Evolutionary conservation across 1,139 yeast species (phyloP).

Genomic region (Blastobotrys indianensis): DNA sequence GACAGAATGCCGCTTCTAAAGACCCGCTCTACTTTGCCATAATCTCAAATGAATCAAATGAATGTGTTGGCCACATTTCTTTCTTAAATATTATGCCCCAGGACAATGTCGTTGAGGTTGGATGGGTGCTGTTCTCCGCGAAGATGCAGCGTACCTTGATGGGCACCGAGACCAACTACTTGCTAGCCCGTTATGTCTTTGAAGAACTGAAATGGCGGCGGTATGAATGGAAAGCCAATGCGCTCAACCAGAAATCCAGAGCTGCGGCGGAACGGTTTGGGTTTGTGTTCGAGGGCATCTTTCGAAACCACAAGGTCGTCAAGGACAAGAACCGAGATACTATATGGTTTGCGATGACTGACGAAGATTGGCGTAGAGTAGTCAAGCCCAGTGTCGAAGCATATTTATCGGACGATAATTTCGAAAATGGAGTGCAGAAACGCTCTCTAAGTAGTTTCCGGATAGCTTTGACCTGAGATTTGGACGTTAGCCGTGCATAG

Average conservation of each 20-base stretch:
- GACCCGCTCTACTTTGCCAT: conserved; percentile 25
- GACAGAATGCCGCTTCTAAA: conserved; percentile 2
- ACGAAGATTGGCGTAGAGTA: conserved; percentile 28
- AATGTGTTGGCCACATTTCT: conserved; percentile 28
- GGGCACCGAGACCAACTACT: conserved; percentile 31
- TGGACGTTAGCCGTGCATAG: too few species aligned
- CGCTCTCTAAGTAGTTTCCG: too few species aligned
- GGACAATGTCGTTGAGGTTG: conserved; percentile 29
- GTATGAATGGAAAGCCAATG: conserved; percentile 34
- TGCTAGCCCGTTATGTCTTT: conserved; percentile 29
- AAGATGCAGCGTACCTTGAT: conserved; percentile 26
- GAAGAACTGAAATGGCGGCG: conserved; percentile 30
- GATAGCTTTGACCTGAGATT: too few species aligned
- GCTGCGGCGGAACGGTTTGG: conserved; percentile 32
- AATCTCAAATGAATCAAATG: conserved; percentile 18
- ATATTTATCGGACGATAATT: conserved; percentile 30
- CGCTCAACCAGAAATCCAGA: conserved; percentile 28
- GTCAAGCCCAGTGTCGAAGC: conserved; percentile 22
- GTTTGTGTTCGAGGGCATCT: conserved; percentile 30
- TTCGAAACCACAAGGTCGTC: conserved; percentile 28
- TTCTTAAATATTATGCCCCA: conserved; percentile 25
- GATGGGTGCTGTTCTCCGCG: conserved; percentile 27
- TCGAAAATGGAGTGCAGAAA: conserved; percentile 19
- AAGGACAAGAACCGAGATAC: conserved; percentile 33
- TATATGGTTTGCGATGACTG: conserved; percentile 31